phyloP scores from a whole-genome alignment of 768 basidiomycete genomes.

The Tulasnella sp. region DNA sequence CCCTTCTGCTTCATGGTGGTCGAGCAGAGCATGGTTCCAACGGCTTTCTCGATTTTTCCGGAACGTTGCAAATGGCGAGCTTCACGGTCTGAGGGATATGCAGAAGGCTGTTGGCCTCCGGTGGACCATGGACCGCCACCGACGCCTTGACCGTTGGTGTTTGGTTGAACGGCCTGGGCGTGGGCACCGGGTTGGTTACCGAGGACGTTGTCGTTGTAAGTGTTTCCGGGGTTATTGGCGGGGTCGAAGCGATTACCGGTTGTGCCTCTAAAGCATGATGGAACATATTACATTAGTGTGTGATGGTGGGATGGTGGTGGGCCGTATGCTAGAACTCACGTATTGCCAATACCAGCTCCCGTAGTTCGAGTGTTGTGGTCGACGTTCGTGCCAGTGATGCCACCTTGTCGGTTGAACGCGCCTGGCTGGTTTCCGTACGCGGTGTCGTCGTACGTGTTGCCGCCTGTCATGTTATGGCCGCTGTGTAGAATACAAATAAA shows the following conservation, averaged over 20 bases:
- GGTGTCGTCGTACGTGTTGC: background rate
- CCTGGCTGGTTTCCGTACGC: background rate
- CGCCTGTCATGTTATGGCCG: background rate
- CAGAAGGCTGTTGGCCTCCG: background rate
- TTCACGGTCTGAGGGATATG: background rate
- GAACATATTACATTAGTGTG: background rate
- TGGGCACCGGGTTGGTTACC: background rate
- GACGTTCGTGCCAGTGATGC: background rate
- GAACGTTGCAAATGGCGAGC: background rate
- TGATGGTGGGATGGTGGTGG: background rate
- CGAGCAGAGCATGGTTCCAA: slow-evolving; percentile 16
- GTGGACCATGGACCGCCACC: background rate
- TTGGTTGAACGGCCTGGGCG: background rate
- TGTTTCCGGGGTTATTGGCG: background rate
- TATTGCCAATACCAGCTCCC: background rate
- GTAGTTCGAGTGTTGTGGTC: background rate
- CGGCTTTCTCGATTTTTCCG: slow-evolving; percentile 19
- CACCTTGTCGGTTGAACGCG: background rate
- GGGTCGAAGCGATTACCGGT: background rate
- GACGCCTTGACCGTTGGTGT: background rate
- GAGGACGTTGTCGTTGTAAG: background rate
- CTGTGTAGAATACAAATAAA: background rate
- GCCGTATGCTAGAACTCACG: background rate
- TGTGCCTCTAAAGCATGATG: background rate
- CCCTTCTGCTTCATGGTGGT: slow-evolving; percentile 20